These are phyloP conservation scores for Cryptococcus sp. DNA, from an alignment of 1,284 basidiomycete species.

Conservation along the genomic window DNA sequence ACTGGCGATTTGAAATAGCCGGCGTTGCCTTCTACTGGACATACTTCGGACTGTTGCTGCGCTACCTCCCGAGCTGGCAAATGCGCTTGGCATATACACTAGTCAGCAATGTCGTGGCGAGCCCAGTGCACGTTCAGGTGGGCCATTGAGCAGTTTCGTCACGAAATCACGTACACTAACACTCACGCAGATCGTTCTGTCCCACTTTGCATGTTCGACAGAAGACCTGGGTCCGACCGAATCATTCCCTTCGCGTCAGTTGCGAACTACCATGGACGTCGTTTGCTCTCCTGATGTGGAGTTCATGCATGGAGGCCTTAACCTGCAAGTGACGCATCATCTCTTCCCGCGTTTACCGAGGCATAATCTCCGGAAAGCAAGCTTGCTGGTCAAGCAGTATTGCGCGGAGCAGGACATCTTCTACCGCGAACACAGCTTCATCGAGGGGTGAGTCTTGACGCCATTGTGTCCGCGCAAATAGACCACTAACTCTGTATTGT, in stretches of 20 bases:
- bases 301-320: conserved; percentile 88
- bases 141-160: conserved; percentile 13
- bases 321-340: conserved; percentile 96
- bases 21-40: conserved; percentile 59
- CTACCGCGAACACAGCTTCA: conserved; percentile 88
- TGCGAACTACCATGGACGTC: conserved; percentile 95
- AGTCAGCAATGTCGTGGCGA: conserved; percentile 58
- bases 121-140: conserved; percentile 60
- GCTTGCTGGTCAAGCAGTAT: conserved; percentile 79
- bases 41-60: conserved; percentile 57
- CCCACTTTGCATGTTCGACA: conserved; percentile 95
- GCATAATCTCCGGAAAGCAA: conserved; percentile 84
- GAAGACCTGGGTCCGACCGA: conserved; percentile 87
- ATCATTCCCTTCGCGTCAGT: conserved; percentile 87
- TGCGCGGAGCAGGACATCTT: conserved; percentile 77
- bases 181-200: conserved; percentile 82
- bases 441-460: conserved; percentile 61
- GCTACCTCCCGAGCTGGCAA: conserved; percentile 50
- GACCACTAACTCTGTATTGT: not conserved
- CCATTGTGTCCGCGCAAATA: not conserved
- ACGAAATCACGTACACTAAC: not conserved
- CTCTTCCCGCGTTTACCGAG: conserved; percentile 93
- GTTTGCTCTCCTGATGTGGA: conserved; percentile 79
- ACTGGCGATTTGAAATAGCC: conserved; percentile 54
- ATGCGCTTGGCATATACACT: conserved; percentile 57